Evolutionary conservation across 2,329 filamentous ascomycete species (phyloP), one percentile per base, ranked within the genome.

Genomic region (Lachnellula arida): DNA sequence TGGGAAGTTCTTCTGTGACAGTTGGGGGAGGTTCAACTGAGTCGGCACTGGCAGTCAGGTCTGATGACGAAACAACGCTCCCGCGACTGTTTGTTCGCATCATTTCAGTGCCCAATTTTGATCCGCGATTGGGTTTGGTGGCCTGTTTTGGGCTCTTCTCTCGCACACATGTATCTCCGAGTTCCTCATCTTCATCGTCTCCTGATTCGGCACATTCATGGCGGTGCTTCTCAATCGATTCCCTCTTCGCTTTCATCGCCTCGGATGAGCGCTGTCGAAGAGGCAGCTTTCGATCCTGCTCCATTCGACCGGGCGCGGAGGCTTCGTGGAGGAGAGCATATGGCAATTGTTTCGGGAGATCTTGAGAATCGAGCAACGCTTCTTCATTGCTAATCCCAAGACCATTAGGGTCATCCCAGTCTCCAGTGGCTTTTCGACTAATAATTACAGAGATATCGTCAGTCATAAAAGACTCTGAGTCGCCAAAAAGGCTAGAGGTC

Each of bases 41-140:
- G 34, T 68, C 67, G 19, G 60, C 52, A 37, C 51, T 53, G 3
- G 55, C n/a, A n/a, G 58, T 59, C 5, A 65, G 46, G 49, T 69
- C 67, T 23, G 65, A 67, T 7, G 57, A 63, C 14, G 67, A 70
- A 5, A 71, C 66, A 37, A 89, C 82, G 67, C 92, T 96, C 49
- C 95, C 93, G 65, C 93, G 88, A 68, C 91, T 96, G 71, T 96
- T 96, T 19, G 93, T 95, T 48, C 93, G 85, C 90, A 97, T 93
- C 93, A 97, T 97, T 72, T 97, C 93, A 49, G 91, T 94, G 1
- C 91, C 91, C 2, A 97, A 81, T 72, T 96, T 97, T 0, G 91
- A 96, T 53, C 87, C 89, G 12, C 88, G 87, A 23, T 89, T 79
- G 39, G 78, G 77, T 15, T 85, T 84, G 57, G 63, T 49, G 75